Evolutionary conservation across 176 grass and related monocot genomes (phyloP), one percentile per base, ranked within the genome.

Genomic region (Aegilops longissima): DNA sequence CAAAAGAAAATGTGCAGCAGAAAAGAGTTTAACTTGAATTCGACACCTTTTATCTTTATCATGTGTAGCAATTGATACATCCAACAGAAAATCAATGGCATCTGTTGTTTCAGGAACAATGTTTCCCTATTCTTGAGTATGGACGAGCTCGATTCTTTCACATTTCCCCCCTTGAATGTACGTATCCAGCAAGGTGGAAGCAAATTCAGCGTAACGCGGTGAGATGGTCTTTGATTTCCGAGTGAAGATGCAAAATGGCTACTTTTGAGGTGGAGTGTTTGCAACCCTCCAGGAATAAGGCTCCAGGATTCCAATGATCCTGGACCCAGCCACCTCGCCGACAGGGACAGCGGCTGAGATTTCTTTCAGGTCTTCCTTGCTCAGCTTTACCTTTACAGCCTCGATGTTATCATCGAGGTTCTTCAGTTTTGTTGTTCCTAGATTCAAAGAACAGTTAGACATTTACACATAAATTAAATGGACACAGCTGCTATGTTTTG

Each of bases 401-500:
- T 75, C 85, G 47, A 93, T 93, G 85, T 93, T 93, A 66, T 82
- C 81, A 77, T 93, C 91, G 52, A 96, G 78, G 87, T 93, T 93
- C 88, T 92, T 90, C 64, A 92, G 66, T 65, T 96, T 93, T 44
- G 89, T 96, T 80, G 94, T 96, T 62, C 91, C 91, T 96, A 84
- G 29, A 86, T 85, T 82, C 73, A 87, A 87, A 86, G 72, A 81
- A 29, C 25, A 54, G 5, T 54, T 65, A 88, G 34, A 1, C 36
- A 83, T 65, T 78, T 68, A 6, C 38, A 23, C 40, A 86, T 80
- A 80, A 61, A 56, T 47, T 84, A 83, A 61, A 44, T 47, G 69
- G 11, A 51, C 54, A 45, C 36, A 75, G 35, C 34, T 66, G 18
- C 44, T 31, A 74, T 47, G 56, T 7, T 79, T 73, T 68, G 24